Evolutionary conservation across 75 land plant species (phyloP).

Genomic region (Selaginella moellendorffii): DNA sequence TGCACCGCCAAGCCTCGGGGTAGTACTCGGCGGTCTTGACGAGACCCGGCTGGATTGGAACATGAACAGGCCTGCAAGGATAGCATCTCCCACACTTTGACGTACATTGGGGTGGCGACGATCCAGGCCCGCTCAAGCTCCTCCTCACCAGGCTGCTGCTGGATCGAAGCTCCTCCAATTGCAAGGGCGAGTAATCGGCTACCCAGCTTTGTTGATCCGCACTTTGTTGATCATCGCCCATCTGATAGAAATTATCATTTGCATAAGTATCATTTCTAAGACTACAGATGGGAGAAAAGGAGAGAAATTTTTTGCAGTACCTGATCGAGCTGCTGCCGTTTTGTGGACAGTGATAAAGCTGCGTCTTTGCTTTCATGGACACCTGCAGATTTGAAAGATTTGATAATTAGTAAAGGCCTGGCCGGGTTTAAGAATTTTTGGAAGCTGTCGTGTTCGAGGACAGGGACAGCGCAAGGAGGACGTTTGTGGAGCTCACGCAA

Average conservation of each 20-base stretch:
- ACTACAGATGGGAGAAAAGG: neutral
- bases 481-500: too few species aligned
- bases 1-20: constrained; percentile 8
- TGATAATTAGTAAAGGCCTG: neutral
- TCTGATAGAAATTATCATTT: too few species aligned
- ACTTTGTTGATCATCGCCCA: too few species aligned
- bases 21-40: constrained; percentile 7
- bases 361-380: neutral
- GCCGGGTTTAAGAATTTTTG: neutral
- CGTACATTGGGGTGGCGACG: constrained; percentile 2
- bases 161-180: neutral
- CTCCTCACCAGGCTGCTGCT: neutral
- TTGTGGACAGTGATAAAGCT: neutral
- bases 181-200: too few species aligned
- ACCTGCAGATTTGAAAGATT: neutral
- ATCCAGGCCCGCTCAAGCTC: constrained; percentile 2
- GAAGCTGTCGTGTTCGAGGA: neutral
- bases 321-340: neutral
- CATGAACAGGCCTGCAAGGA: constrained; percentile 6
- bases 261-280: too few species aligned
- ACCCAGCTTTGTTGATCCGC: too few species aligned
- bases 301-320: neutral
- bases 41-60: constrained; percentile 6
- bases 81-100: neutral
- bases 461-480: too few species aligned